Conservation (phyloP, 768 basidiomycete species). For the Boletus rubescentipes region DNA sequence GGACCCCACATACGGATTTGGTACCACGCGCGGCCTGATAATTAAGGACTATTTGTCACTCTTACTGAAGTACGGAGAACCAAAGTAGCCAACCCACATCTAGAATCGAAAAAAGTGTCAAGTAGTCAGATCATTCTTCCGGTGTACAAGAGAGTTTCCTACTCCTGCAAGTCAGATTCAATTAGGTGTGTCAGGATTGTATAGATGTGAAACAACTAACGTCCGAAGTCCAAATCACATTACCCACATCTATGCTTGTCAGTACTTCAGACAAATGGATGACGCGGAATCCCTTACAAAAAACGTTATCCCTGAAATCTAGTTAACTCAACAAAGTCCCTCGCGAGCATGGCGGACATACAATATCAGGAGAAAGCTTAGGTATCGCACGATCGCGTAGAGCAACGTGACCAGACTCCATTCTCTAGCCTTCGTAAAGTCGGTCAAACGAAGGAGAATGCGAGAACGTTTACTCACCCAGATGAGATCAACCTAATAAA, state of each 20-base stretch:
- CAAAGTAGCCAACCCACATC: conserved; percentile 10
- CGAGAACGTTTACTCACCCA: conserved; percentile 9
- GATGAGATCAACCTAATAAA: conserved; percentile 17
- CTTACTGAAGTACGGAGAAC: not conserved
- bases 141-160: not conserved
- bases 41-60: not conserved
- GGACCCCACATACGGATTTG: conserved; percentile 16
- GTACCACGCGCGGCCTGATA: conserved; percentile 16
- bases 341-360: not conserved
- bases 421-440: conserved; percentile 10
- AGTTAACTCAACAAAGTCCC: not conserved
- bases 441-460: not conserved
- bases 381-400: conserved; percentile 20
- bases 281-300: conserved; percentile 9
- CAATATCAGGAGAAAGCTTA: conserved; percentile 15
- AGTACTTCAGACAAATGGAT: not conserved
- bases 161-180: conserved; percentile 7
- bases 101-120: not conserved
- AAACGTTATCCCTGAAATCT: not conserved
- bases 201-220: not conserved
- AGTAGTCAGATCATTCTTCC: not conserved
- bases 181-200: not conserved
- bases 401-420: conserved; percentile 20
- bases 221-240: conserved; percentile 5
- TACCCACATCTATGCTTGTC: conserved; percentile 3